phyloP scores from a whole-genome alignment of 257 asterid genomes.

The Ocimum tenuiflorum region DNA sequence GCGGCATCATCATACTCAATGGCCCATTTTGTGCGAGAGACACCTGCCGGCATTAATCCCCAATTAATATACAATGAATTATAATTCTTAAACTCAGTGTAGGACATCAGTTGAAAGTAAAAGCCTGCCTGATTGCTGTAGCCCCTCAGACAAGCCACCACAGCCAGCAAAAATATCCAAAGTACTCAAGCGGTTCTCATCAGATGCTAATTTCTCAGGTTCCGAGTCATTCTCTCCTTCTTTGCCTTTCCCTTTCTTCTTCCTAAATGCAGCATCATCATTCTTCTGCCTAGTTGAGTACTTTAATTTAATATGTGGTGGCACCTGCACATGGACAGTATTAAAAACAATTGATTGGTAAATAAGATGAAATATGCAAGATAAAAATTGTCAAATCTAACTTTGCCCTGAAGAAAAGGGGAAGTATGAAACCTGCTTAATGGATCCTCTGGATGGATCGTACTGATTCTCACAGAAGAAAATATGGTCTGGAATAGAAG shows the following conservation, averaged over 20 bases:
- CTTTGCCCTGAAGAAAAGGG: not conserved
- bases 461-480: conserved; percentile 80
- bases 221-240: conserved; percentile 59
- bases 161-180: conserved; percentile 96
- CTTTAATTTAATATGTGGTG: conserved; percentile 50
- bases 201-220: conserved; percentile 31
- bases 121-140: conserved; percentile 61
- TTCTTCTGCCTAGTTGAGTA: conserved; percentile 41
- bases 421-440: conserved; percentile 52
- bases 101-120: conserved; percentile 8
- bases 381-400: conserved; percentile 4
- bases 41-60: conserved; percentile 42
- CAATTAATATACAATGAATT: conserved; percentile 7
- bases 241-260: conserved; percentile 71
- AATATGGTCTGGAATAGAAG: conserved; percentile 55
- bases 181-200: conserved; percentile 43
- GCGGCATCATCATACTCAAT: conserved; percentile 92
- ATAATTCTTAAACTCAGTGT: conserved; percentile 6
- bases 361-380: not conserved
- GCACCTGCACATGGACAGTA: conserved; percentile 55
- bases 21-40: conserved; percentile 77
- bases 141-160: conserved; percentile 93
- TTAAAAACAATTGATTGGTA: conserved; percentile 21
- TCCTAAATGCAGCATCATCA: conserved; percentile 37
- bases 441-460: conserved; percentile 74